Conservation (phyloP, 306 rosid genomes). For the Vigna angularis region DNA sequence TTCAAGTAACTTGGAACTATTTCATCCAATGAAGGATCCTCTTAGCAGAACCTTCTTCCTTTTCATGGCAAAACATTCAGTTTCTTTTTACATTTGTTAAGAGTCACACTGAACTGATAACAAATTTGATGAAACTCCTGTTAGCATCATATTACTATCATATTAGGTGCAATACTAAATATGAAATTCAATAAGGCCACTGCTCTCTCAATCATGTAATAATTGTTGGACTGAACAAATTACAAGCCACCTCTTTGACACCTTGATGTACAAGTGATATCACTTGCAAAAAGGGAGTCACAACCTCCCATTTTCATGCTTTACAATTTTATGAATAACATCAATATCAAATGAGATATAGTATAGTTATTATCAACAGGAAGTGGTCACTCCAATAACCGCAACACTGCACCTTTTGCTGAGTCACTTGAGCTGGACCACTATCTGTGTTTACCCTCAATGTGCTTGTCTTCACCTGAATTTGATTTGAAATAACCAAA, state of each 20-base stretch:
- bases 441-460: constrained; percentile 58
- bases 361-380: not conserved
- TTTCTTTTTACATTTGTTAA: too few species aligned
- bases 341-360: not conserved
- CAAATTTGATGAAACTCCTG: too few species aligned
- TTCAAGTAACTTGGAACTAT: too few species aligned
- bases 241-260: constrained; percentile 36
- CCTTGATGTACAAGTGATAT: not conserved
- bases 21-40: too few species aligned
- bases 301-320: not conserved
- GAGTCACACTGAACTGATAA: too few species aligned
- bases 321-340: constrained; percentile 20
- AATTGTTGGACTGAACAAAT: constrained; percentile 46
- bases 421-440: constrained; percentile 63
- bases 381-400: constrained; percentile 54
- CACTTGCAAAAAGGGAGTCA: too few species aligned
- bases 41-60: too few species aligned
- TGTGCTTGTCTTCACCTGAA: constrained; percentile 53
- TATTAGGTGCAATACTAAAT: too few species aligned
- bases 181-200: not conserved
- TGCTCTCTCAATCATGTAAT: not conserved
- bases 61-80: too few species aligned
- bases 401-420: constrained; percentile 49
- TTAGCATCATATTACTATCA: too few species aligned
- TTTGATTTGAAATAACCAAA: constrained; percentile 73